These are phyloP conservation scores for Aplosporella prunicola DNA, from an alignment of 2,329 filamentous ascomycete species.

Conservation along the genomic window DNA sequence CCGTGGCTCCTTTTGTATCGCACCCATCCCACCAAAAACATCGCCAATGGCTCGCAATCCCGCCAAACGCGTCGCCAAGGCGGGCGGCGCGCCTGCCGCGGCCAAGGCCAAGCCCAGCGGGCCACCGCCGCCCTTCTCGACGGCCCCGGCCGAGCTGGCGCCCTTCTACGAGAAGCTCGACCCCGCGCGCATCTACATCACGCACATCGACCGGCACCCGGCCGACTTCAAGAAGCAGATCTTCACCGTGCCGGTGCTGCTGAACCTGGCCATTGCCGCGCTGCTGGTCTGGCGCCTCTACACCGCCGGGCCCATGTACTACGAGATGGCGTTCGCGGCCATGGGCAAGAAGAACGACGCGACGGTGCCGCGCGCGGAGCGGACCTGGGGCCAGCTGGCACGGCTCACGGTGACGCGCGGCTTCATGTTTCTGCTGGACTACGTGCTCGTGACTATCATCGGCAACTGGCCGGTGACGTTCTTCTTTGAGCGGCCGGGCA, in stretches of 20 bases:
- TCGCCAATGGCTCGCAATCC: constrained; percentile 6
- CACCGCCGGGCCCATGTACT: constrained; percentile 64
- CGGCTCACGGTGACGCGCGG: constrained; percentile 52
- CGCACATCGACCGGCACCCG: constrained; percentile 68
- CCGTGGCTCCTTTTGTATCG: no score
- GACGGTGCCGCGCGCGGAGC: constrained; percentile 49
- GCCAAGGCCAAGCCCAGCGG: constrained; percentile 9
- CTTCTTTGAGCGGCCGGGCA: constrained; percentile 52
- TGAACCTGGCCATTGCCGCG: constrained; percentile 60
- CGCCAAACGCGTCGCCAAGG: constrained; percentile 5
- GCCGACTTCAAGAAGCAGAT: constrained; percentile 68
- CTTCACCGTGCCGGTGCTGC: constrained; percentile 66
- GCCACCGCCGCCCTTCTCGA: constrained; percentile 58
- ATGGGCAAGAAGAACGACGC: constrained; percentile 58
- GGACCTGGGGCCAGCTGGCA: constrained; percentile 47
- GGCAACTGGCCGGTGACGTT: constrained; percentile 40
- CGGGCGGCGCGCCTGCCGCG: neutral
- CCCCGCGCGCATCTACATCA: constrained; percentile 66
- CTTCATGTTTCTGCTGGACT: constrained; percentile 63
- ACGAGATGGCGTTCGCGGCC: constrained; percentile 52
- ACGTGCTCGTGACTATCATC: constrained; percentile 41
- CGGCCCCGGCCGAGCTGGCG: constrained; percentile 51
- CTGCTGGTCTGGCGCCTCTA: constrained; percentile 61
- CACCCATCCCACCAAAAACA: neutral
- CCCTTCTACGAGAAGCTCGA: constrained; percentile 60